Percentiles rank a stretch among this genome's conserved stretches.
Conservation (phyloP, 1,284 basidiomycete genomes). For the Rhodotorula sp. region DNA sequence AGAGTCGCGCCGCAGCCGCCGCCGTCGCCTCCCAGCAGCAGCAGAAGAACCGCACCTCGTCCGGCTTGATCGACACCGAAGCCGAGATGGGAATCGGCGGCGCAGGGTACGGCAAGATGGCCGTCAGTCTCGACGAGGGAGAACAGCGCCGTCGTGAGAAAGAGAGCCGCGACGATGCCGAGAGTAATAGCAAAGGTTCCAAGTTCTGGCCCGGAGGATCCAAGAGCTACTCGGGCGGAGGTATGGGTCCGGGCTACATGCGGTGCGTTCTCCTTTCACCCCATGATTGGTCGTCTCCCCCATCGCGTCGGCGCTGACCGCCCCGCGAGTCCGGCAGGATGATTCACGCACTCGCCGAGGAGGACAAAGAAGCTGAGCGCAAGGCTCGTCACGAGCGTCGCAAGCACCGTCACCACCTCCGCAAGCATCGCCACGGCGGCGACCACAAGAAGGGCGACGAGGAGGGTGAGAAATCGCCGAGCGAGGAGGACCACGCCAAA, state of each 20-base stretch:
- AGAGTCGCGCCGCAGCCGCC: background rate
- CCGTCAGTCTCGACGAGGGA: background rate
- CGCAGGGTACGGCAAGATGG: slow-evolving; percentile 10
- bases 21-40: background rate
- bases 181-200: background rate
- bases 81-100: slow-evolving; percentile 13
- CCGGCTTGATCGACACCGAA: slow-evolving; percentile 1
- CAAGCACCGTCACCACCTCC: background rate
- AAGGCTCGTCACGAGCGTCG: background rate
- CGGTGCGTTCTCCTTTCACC: too few species aligned
- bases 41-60: background rate
- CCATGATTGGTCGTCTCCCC: too few species aligned
- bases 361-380: slow-evolving; percentile 20
- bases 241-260: slow-evolving; percentile 26
- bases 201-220: slow-evolving; percentile 5
- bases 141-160: background rate
- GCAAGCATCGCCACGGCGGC: background rate
- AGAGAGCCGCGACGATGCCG: background rate
- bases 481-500: background rate
- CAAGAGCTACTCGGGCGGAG: slow-evolving; percentile 18
- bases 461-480: background rate
- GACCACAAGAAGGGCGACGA: background rate
- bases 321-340: slow-evolving; percentile 13
- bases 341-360: slow-evolving; percentile 35
- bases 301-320: background rate